Evolutionary conservation across 2,329 filamentous ascomycete genomes (phyloP).

Genomic region (Endocalyx cinctus): DNA sequence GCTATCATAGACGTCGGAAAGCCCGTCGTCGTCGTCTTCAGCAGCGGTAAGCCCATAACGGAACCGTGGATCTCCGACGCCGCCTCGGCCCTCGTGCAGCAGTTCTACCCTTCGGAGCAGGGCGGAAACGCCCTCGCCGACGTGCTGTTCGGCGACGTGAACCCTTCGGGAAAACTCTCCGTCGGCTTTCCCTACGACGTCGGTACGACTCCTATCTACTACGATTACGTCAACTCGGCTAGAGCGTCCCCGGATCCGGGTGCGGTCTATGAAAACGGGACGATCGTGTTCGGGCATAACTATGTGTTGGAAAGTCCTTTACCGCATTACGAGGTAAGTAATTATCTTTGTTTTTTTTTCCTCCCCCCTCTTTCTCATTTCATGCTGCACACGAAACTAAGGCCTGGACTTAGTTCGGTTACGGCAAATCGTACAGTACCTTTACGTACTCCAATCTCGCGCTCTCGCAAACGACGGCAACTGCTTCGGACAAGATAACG

Average conservation of each 20-base stretch:
- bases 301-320: slow-evolving; percentile 59
- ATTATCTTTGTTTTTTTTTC: not conserved
- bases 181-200: slow-evolving; percentile 65
- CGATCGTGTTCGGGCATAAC: slow-evolving; percentile 57
- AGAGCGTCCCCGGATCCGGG: slow-evolving; percentile 51
- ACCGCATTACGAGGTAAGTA: slow-evolving; percentile 47
- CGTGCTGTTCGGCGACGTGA: slow-evolving; percentile 59
- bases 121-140: slow-evolving; percentile 64
- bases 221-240: slow-evolving; percentile 67
- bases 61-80: slow-evolving; percentile 66
- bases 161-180: slow-evolving; percentile 61
- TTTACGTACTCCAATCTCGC: slow-evolving; percentile 55
- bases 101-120: slow-evolving; percentile 70
- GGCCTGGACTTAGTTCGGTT: slow-evolving; percentile 52
- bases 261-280: slow-evolving; percentile 50
- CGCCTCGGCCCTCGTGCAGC: slow-evolving; percentile 63
- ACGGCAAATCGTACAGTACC: slow-evolving; percentile 60
- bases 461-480: slow-evolving; percentile 44
- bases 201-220: slow-evolving; percentile 64
- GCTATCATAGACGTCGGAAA: slow-evolving; percentile 64
- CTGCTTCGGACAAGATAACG: slow-evolving; percentile 48
- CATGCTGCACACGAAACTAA: not conserved
- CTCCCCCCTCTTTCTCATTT: not conserved
- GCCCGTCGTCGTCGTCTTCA: slow-evolving; percentile 64
- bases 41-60: slow-evolving; percentile 66